These are phyloP conservation scores for Phaeophleospora eucalypticola DNA, from an alignment of 2,329 filamentous ascomycete genomes.

Conservation along the genomic window DNA sequence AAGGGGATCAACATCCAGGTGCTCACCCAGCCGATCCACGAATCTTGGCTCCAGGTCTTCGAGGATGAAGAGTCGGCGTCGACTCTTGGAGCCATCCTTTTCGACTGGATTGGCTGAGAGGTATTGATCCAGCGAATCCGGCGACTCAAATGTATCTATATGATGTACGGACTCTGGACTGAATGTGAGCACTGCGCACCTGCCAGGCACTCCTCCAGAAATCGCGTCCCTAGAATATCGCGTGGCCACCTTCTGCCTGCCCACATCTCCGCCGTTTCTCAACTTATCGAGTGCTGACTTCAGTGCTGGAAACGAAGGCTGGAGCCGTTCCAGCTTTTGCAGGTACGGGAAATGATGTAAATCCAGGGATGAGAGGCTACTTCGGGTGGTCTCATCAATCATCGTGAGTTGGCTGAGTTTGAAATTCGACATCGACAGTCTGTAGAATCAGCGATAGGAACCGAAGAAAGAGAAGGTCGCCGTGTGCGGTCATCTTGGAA, in stretches of 20 bases:
- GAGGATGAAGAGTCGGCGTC: conserved; percentile 21
- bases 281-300: conserved; percentile 10
- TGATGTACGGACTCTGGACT: background rate
- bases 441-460: too few species aligned
- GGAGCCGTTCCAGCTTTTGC: conserved; percentile 2
- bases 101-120: background rate
- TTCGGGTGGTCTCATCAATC: too few species aligned
- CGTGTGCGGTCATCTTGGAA: too few species aligned
- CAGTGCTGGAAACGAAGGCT: conserved; percentile 4
- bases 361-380: background rate
- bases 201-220: conserved; percentile 5
- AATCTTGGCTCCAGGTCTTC: conserved; percentile 24
- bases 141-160: background rate
- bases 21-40: conserved; percentile 20
- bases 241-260: conserved; percentile 3
- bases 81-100: background rate
- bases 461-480: too few species aligned
- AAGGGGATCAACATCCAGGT: conserved; percentile 20
- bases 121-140: conserved; percentile 3
- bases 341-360: conserved; percentile 1
- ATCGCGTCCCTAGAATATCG: background rate
- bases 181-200: conserved; percentile 15
- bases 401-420: too few species aligned
- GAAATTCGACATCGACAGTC: too few species aligned
- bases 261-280: conserved; percentile 9